A percentile compares a stretch with the other conserved stretches of the same genome.
These are phyloP conservation scores for Knoxdaviesia proteae DNA, from an alignment of 2,329 filamentous ascomycete species.

Conservation along the genomic window DNA sequence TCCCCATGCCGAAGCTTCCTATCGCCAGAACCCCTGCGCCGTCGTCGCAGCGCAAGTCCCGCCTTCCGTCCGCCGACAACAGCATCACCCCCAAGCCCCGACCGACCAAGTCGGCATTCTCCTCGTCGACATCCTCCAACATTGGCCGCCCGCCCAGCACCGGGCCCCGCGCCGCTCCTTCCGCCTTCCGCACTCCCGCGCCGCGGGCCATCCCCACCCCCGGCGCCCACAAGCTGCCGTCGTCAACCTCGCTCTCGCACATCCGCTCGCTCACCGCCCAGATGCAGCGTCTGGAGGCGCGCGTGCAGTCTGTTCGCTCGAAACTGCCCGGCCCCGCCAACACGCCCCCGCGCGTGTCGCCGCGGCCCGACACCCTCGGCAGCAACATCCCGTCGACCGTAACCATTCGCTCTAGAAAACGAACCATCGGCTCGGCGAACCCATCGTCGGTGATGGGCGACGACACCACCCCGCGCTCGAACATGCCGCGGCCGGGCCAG, in stretches of 20 bases:
- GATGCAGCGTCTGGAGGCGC: conserved; percentile 88
- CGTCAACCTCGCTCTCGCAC: conserved; percentile 61
- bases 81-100: conserved; percentile 37
- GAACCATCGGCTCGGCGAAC: conserved; percentile 34
- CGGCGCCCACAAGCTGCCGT: conserved; percentile 24
- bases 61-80: conserved; percentile 32
- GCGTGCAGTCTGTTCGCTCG: conserved; percentile 77
- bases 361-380: conserved; percentile 29
- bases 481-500: conserved; percentile 13
- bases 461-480: conserved; percentile 21
- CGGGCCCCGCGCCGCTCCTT: conserved; percentile 28
- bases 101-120: conserved; percentile 11
- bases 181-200: conserved; percentile 27
- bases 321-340: conserved; percentile 66
- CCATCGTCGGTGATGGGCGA: conserved; percentile 28
- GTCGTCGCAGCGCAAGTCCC: conserved; percentile 13
- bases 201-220: conserved; percentile 20
- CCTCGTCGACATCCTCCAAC: not conserved
- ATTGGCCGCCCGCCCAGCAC: conserved; percentile 12
- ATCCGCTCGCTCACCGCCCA: conserved; percentile 87
- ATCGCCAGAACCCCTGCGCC: conserved; percentile 17
- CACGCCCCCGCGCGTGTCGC: conserved; percentile 66
- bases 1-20: conserved; percentile 18
- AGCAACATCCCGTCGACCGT: conserved; percentile 31
- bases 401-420: conserved; percentile 49